Base-by-base conservation (phyloP, 306 rosid species). In the Sicyos edulis region DNA sequence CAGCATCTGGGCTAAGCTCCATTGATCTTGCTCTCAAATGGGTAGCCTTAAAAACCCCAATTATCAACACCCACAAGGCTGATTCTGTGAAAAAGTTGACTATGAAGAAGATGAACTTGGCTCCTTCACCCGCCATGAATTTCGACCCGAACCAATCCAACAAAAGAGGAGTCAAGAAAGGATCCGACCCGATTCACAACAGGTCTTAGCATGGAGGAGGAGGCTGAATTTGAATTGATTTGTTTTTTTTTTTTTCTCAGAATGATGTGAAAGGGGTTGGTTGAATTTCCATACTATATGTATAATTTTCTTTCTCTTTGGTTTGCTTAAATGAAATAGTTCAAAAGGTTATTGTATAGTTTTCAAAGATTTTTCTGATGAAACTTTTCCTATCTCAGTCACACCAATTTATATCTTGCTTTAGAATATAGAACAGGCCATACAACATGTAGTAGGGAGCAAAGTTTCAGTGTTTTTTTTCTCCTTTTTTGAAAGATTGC, bases 121-220 rank as follows among this genome's bases (percentile, higher is more conserved):
- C 75, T 54, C 75, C 75, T 0, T 72, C 75, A 7, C 75, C 75
- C 10, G 29, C 66, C 10, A 55, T 72, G 53, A 40, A 16, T 0
- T 72, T 72, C 8, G 75, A 55, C 34, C 75, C 75, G 0, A 72
- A 55, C 6, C 75, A 72, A 54, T 72, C 75, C 37, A 55, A 72
- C 75, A 72, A 72, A 55, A 54, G 75, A 42, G 53, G 65, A 72
- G 75, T 72, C 22, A 54, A 56, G 65, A 54, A 72, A 72, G 75
- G 75, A 72, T 72, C 75, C 10, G 75, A 72, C 65, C 75, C 75
- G 8, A 72, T 72, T 55, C 75, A 72, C 65, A 72, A 72, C 75
- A 68, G n/a, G n/a, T n/a, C n/a, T n/a, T n/a, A n/a, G n/a, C n/a
- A 55, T 15, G 16, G 45, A 50, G 54, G 54, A 50, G 54, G n/a